Evolutionary conservation across 345 rosid species (phyloP).

Genomic region (Aethionema arabicum): DNA sequence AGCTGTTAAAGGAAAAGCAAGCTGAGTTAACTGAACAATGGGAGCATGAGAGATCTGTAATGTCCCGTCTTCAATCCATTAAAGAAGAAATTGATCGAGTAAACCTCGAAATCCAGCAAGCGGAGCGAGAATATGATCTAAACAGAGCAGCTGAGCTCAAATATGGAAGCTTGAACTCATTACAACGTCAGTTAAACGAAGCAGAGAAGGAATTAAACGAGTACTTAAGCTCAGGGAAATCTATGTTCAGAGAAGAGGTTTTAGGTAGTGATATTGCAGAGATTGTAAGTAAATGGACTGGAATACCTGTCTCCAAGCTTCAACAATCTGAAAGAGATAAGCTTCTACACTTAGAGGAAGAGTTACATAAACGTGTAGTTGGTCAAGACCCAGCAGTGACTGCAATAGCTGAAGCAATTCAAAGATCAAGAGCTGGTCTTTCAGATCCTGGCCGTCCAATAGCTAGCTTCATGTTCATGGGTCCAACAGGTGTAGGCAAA

Average conservation of each 20-base stretch:
- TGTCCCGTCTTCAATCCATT: slow-evolving; percentile 90
- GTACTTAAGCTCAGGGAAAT: slow-evolving; percentile 86
- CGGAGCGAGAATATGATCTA: slow-evolving; percentile 97
- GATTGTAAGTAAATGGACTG: slow-evolving; percentile 97
- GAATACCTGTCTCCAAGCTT: slow-evolving; percentile 94
- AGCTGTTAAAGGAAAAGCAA: slow-evolving; percentile 76
- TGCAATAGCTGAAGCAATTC: slow-evolving; percentile 95
- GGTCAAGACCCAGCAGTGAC: slow-evolving; percentile 97
- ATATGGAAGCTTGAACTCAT: slow-evolving; percentile 84
- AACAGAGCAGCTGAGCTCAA: slow-evolving; percentile 99
- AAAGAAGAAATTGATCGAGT: slow-evolving; percentile 99
- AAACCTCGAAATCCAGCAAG: slow-evolving; percentile 95
- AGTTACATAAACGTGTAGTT: slow-evolving; percentile 84
- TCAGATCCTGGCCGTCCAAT: slow-evolving; percentile 98
- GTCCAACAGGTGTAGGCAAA: slow-evolving; percentile 99
- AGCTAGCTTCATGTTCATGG: slow-evolving; percentile 99
- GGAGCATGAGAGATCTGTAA: slow-evolving; percentile 98
- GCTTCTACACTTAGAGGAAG: slow-evolving; percentile 81
- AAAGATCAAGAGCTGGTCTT: slow-evolving; percentile 95
- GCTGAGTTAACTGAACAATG: slow-evolving; percentile 85
- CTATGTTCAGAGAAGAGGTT: slow-evolving; percentile 98
- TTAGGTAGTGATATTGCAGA: slow-evolving; percentile 91
- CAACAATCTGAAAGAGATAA: slow-evolving; percentile 95
- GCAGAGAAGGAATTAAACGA: slow-evolving; percentile 93
- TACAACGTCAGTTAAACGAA: slow-evolving; percentile 77